phyloP scores from a whole-genome alignment of 345 rosid genomes.

The Punica granatum region DNA sequence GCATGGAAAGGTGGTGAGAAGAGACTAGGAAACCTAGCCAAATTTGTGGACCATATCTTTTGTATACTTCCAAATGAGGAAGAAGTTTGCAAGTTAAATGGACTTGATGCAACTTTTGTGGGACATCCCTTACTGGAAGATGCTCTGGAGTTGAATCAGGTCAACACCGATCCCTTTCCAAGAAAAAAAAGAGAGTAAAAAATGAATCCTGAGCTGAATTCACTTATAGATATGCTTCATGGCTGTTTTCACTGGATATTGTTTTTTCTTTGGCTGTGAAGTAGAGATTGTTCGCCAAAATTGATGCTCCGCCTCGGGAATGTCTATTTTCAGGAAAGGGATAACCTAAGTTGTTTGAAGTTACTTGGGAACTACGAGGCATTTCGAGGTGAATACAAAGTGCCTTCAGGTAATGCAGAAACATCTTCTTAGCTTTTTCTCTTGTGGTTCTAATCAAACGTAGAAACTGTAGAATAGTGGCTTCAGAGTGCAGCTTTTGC shows the following conservation, averaged over 20 bases:
- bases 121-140: constrained; percentile 91
- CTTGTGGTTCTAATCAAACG: background rate
- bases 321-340: constrained; percentile 37
- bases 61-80: constrained; percentile 90
- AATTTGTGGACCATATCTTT: constrained; percentile 77
- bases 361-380: constrained; percentile 36
- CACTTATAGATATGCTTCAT: background rate
- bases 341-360: constrained; percentile 30
- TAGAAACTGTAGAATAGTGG: background rate
- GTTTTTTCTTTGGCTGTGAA: background rate
- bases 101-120: constrained; percentile 69
- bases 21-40: constrained; percentile 55
- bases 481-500: background rate
- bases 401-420: constrained; percentile 51
- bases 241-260: background rate
- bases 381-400: constrained; percentile 30
- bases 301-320: background rate
- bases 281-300: background rate
- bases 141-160: constrained; percentile 46
- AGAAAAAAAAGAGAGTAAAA: background rate
- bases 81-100: constrained; percentile 48
- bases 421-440: background rate
- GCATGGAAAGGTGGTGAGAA: constrained; percentile 97
- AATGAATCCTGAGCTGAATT: background rate
- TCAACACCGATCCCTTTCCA: constrained; percentile 17